A percentile compares a stretch with the other conserved stretches of the same genome.
phyloP scores from a whole-genome alignment of 257 asterid species.

The Lantana camara region DNA sequence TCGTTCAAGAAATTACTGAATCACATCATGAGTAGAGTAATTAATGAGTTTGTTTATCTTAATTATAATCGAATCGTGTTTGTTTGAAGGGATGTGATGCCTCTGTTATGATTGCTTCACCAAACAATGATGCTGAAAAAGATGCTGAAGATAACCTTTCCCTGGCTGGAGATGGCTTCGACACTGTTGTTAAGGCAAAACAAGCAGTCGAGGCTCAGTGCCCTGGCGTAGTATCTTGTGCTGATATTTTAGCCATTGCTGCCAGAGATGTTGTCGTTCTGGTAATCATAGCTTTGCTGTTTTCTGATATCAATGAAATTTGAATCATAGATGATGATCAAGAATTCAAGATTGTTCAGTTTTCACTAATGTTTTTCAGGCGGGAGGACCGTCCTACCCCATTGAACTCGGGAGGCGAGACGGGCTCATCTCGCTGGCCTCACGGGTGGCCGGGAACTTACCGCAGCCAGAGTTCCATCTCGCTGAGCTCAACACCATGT shows the following conservation, averaged over 20 bases:
- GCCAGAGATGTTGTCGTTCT: slow-evolving; percentile 65
- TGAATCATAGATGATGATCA: too few relatives aligned
- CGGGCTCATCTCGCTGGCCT: slow-evolving; percentile 55
- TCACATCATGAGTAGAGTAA: too few relatives aligned
- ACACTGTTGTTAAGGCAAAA: slow-evolving; percentile 69
- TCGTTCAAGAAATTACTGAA: background rate
- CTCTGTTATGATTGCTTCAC: slow-evolving; percentile 65
- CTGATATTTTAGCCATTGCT: slow-evolving; percentile 69
- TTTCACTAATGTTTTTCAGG: slow-evolving; percentile 36
- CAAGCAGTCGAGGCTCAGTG: slow-evolving; percentile 73
- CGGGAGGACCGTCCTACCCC: slow-evolving; percentile 62
- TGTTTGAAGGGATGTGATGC: slow-evolving; percentile 72
- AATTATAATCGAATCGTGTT: too few relatives aligned
- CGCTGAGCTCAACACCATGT: slow-evolving; percentile 42
- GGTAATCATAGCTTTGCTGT: slow-evolving; percentile 32
- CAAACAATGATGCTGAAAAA: slow-evolving; percentile 64
- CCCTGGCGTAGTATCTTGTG: slow-evolving; percentile 69
- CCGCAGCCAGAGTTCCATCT: slow-evolving; percentile 60
- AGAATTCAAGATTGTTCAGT: background rate
- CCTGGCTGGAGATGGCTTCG: slow-evolving; percentile 80
- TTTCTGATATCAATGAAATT: too few relatives aligned
- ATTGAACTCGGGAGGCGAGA: slow-evolving; percentile 80
- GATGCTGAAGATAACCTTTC: slow-evolving; percentile 67
- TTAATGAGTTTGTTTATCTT: background rate
- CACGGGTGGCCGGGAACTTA: slow-evolving; percentile 56